phyloP scores from a whole-genome alignment of 768 basidiomycete genomes.

The Epithele typhae region DNA sequence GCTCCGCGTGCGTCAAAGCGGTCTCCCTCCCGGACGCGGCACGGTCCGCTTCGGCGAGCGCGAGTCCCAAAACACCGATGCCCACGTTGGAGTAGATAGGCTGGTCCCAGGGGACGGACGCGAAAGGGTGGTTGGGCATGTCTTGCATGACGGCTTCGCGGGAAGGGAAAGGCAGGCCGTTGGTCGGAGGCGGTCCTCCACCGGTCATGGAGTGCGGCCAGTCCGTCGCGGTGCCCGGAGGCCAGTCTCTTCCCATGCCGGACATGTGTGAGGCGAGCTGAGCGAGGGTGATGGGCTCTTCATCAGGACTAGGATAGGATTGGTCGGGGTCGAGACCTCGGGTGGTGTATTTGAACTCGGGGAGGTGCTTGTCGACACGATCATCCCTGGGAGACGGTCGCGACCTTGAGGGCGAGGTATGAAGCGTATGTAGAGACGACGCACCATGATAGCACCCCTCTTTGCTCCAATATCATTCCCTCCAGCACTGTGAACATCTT shows the following conservation, averaged over 20 bases:
- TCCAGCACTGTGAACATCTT: constrained; percentile 49
- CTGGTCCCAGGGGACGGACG: constrained; percentile 40
- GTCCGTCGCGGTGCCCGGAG: constrained; percentile 27
- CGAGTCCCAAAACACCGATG: constrained; percentile 30
- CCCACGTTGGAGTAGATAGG: constrained; percentile 41
- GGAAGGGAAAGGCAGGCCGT: constrained; percentile 29
- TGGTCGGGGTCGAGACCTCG: constrained; percentile 16
- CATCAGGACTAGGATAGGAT: not conserved
- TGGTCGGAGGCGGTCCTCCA: constrained; percentile 24
- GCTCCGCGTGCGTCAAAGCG: constrained; percentile 29
- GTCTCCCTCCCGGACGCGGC: not conserved
- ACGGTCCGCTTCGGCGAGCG: constrained; percentile 30
- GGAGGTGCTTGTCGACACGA: constrained; percentile 41
- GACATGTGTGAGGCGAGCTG: constrained; percentile 29
- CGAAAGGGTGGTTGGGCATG: constrained; percentile 34
- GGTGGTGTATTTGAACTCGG: constrained; percentile 30
- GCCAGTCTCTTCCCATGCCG: constrained; percentile 33
- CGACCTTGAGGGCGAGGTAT: not conserved
- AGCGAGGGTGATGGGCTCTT: constrained; percentile 21
- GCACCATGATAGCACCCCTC: constrained; percentile 31
- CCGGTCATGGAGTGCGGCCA: constrained; percentile 39
- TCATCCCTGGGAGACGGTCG: constrained; percentile 38
- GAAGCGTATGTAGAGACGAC: not conserved
- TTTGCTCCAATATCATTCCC: constrained; percentile 44
- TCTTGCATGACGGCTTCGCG: constrained; percentile 31